Base-by-base conservation (phyloP, 257 asterid species). In the Cynanchum wilfordii region DNA sequence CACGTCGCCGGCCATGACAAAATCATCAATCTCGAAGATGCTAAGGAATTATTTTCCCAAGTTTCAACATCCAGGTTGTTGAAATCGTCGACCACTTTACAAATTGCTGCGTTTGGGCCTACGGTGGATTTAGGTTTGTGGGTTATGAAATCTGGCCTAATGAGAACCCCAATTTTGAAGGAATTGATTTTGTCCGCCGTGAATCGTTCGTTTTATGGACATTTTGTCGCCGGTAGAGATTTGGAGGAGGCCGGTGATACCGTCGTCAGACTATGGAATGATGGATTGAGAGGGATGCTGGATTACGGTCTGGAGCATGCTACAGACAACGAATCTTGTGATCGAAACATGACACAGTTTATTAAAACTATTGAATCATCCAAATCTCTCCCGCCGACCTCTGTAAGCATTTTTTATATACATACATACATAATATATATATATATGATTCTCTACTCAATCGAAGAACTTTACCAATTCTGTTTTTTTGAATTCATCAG, bases 301-400 rank as follows among this genome's bases (percentile, higher is more conserved):
- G 96, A 95, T 84, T 95, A 92, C 60, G 99, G 96, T 0, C 75
- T 84, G 76, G 99, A 95, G 69, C 92, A 87, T 77, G 93, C 95
- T 0, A 51, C 25, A 2, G 96, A 90, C 16, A 82, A 81, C 45
- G 74, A 76, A 5, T 83, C 90, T 0, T 89, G 98, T 63, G 96
- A 92, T 62, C 73, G 60, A 22, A 92, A 87, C 70, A 20, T 79
- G 82, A 69, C 49, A 0, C 86, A 81, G 59, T 83, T 95, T 58
- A 51, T 89, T 22, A 79, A 73, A 29, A 87, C 97, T 2, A 83
- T 81, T 71, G 83, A 85, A 51, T 83, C 71, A 1, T 71, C 91
- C 2, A 86, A 74, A 58, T 58, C 64, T 1, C 78, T 73, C 20
- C 79, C 84, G 1, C 54, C 72, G 29, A 79, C 82, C 5, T 84